Evolutionary conservation across 1,284 basidiomycete genomes (phyloP), one percentile per base, ranked within the genome.

Genomic region (Limonomyces culmigenus): DNA sequence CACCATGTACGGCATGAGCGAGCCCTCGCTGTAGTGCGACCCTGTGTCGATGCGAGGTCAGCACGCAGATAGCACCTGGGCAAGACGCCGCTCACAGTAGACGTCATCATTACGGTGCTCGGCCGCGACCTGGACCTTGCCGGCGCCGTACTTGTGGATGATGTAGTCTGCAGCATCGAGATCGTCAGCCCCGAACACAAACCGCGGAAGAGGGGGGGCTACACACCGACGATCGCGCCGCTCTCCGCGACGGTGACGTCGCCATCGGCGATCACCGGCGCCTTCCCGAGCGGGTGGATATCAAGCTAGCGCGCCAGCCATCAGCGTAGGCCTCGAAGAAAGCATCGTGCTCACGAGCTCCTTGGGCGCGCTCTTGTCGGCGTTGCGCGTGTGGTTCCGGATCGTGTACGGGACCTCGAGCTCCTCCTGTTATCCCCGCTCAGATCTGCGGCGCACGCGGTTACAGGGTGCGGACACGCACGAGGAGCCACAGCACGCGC

Each of bases 401-500:
- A 34, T 19, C 6, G 16, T 23, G 20, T 53, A 54, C 2, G 47
- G 45, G 8, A 52, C 35, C 29, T 46, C 44, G 3, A 54, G 41
- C 38, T 54, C 50, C 39, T 54, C 50, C 52, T 53, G 19, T 11
- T 8, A 27, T 27, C 23, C n/a, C 23, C n/a, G 23, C n/a, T 27
- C 23, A 27, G 23, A n/a, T n/a, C n/a, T n/a, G n/a, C n/a, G n/a
- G n/a, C n/a, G n/a, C n/a, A n/a, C n/a, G n/a, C 23, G 8, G 23
- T 17, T 20, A 20, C 5, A 18, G 20, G 13, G 21, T 18, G 13
- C 16, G 17, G 45, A n/a, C 51, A 29, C 23, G 8, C 18, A 67
- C 67, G 39, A 70, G 50, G n/a, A 71, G 53, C 67, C 67, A 72
- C 11, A 70, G 50, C 35, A 70, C 53, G 14, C 67, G 55, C 41